A percentile compares a stretch with the other conserved stretches of the same genome.
Conservation (phyloP, 495 filamentous ascomycete genomes). For the Talaromyces proteolyticus region DNA sequence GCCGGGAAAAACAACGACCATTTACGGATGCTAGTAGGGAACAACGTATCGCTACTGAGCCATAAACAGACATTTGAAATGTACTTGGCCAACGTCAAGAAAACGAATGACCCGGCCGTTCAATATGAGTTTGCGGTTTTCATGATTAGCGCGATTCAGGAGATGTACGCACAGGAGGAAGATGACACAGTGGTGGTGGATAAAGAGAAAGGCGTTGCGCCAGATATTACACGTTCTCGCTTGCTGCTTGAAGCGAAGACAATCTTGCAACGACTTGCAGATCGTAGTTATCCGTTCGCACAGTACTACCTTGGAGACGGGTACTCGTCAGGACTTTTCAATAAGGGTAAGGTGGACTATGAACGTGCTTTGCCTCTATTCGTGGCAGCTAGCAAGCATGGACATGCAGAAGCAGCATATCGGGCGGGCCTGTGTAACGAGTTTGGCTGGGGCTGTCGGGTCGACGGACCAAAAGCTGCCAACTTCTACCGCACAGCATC, state of each 20-base stretch:
- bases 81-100: conserved; percentile 95
- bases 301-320: conserved; percentile 97
- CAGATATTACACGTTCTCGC: conserved; percentile 49
- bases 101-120: conserved; percentile 79
- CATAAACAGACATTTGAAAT: conserved; percentile 91
- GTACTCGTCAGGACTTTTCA: conserved; percentile 89
- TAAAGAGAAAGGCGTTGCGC: conserved; percentile 27
- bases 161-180: conserved; percentile 39
- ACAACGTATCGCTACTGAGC: conserved; percentile 82
- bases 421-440: conserved; percentile 93
- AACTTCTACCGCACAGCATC: conserved; percentile 89
- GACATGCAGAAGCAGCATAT: conserved; percentile 93
- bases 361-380: conserved; percentile 89
- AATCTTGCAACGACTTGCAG: conserved; percentile 79
- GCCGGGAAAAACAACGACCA: conserved; percentile 72
- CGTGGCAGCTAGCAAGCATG: conserved; percentile 90
- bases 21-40: conserved; percentile 71
- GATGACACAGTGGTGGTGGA: conserved; percentile 29
- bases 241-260: conserved; percentile 81
- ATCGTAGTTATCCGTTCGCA: conserved; percentile 87
- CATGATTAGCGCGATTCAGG: conserved; percentile 79
- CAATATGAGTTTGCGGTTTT: conserved; percentile 96
- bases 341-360: conserved; percentile 84
- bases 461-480: conserved; percentile 82
- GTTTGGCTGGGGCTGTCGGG: conserved; percentile 92